Conservation (phyloP, 2,329 filamentous ascomycete species). For the Massarina eburnea region DNA sequence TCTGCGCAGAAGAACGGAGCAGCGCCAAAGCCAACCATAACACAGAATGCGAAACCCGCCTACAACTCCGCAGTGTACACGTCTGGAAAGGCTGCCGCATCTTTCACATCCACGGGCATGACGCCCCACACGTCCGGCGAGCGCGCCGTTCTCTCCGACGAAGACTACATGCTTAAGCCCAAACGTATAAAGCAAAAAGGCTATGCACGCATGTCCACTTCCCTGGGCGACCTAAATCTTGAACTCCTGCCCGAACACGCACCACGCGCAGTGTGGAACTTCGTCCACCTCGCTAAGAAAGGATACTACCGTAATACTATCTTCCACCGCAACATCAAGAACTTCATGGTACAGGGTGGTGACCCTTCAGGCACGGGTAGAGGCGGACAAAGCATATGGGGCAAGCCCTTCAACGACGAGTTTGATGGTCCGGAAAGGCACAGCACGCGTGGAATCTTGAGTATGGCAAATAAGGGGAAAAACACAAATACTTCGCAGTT, state of each 20-base stretch:
- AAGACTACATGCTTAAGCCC: constrained; percentile 95
- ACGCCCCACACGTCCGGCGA: constrained; percentile 90
- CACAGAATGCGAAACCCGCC: constrained; percentile 21
- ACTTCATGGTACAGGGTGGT: constrained; percentile 97
- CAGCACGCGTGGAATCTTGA: constrained; percentile 74
- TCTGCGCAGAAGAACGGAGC: constrained; percentile 24
- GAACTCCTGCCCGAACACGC: constrained; percentile 90
- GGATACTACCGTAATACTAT: constrained; percentile 83
- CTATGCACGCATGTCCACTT: constrained; percentile 88
- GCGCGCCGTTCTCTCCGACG: constrained; percentile 82
- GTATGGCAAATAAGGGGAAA: constrained; percentile 98
- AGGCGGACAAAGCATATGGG: constrained; percentile 90
- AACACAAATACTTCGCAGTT: constrained; percentile 96
- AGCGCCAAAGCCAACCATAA: constrained; percentile 50
- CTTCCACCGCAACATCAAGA: constrained; percentile 92
- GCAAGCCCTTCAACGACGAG: constrained; percentile 91
- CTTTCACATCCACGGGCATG: constrained; percentile 91
- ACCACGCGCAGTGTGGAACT: constrained; percentile 96
- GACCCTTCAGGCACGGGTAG: constrained; percentile 90
- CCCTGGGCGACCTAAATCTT: constrained; percentile 79
- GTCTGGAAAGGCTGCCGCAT: constrained; percentile 86
- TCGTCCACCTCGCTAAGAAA: constrained; percentile 80
- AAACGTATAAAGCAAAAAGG: constrained; percentile 86
- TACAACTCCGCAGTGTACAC: constrained; percentile 91
- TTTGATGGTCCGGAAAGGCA: constrained; percentile 89